Evolutionary conservation across 768 basidiomycete species (phyloP).

Genomic region (Pisolithus microcarpus): DNA sequence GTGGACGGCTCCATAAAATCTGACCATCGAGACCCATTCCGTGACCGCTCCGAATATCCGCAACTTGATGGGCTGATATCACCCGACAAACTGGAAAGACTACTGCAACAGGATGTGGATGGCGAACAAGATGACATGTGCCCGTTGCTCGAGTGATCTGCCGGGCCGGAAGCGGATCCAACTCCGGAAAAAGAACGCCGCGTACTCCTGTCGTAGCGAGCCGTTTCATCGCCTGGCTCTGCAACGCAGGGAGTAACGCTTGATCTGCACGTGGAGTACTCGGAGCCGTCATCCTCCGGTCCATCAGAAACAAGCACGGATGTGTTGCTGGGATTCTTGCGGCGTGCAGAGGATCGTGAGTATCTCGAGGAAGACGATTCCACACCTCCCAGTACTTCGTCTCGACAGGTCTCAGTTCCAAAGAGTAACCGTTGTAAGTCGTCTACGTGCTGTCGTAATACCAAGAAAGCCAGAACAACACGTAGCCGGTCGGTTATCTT

Average conservation of each 20-base stretch:
- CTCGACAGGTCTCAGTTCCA: background rate
- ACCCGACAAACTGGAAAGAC: conserved; percentile 11
- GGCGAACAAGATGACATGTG: conserved; percentile 6
- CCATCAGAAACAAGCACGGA: background rate
- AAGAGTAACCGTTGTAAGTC: conserved; percentile 12
- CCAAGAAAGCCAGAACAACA: conserved; percentile 12
- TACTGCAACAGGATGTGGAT: conserved; percentile 18
- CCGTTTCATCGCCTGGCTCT: background rate
- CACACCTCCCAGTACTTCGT: background rate
- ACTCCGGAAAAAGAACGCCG: background rate
- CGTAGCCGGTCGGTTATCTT: conserved; percentile 13
- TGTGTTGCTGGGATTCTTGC: background rate
- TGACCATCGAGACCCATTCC: conserved; percentile 1
- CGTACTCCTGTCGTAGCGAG: background rate
- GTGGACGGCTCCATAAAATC: conserved; percentile 8
- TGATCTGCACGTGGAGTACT: conserved; percentile 21
- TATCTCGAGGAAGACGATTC: background rate
- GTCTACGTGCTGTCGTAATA: conserved; percentile 15
- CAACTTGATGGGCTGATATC: conserved; percentile 6
- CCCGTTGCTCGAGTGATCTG: background rate
- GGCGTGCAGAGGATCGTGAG: background rate
- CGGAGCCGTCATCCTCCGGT: conserved; percentile 7
- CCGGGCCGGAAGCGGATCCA: background rate
- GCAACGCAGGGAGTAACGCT: background rate
- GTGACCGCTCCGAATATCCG: conserved; percentile 3